phyloP scores from a whole-genome alignment of 371 early-diverging fungal genomes.

The Lichtheimia hyalospora region DNA sequence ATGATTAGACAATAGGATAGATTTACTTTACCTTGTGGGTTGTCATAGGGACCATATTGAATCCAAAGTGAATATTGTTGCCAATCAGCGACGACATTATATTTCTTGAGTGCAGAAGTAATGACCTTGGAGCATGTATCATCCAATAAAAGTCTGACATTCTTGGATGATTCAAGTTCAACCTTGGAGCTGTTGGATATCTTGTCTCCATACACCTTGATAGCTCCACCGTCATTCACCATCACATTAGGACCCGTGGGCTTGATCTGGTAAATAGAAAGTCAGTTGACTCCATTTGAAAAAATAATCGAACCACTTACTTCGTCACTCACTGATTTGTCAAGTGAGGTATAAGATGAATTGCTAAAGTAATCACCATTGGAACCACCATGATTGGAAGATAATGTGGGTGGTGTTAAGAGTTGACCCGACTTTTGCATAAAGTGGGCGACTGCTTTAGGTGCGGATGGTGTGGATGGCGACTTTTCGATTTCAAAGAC shows the following conservation, averaged over 20 bases:
- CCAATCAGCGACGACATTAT: conserved; percentile 90
- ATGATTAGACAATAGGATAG: background rate
- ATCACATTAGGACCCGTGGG: conserved; percentile 27
- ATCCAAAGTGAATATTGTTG: conserved; percentile 84
- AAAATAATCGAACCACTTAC: conserved; percentile 1
- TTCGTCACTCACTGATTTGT: background rate
- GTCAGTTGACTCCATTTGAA: background rate
- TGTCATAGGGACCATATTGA: conserved; percentile 55
- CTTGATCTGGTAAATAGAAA: conserved; percentile 1
- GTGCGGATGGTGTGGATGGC: conserved; percentile 16
- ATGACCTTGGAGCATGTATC: conserved; percentile 88
- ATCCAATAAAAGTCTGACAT: conserved; percentile 77
- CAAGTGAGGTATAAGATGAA: conserved; percentile 6
- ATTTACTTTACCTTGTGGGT: conserved; percentile 38
- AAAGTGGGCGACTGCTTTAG: conserved; percentile 11
- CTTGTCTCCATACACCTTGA: conserved; percentile 73
- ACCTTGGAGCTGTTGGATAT: conserved; percentile 57
- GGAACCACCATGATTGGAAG: background rate
- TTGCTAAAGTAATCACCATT: conserved; percentile 7
- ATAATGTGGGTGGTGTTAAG: conserved; percentile 21
- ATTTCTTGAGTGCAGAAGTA: conserved; percentile 85
- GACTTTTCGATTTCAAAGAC: conserved; percentile 20
- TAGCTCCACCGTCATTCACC: conserved; percentile 67
- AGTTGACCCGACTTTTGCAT: conserved; percentile 13
- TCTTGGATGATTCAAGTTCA: conserved; percentile 82